Conservation (phyloP, 2,329 filamentous ascomycete genomes). For the Chaetomiaceae sp. region DNA sequence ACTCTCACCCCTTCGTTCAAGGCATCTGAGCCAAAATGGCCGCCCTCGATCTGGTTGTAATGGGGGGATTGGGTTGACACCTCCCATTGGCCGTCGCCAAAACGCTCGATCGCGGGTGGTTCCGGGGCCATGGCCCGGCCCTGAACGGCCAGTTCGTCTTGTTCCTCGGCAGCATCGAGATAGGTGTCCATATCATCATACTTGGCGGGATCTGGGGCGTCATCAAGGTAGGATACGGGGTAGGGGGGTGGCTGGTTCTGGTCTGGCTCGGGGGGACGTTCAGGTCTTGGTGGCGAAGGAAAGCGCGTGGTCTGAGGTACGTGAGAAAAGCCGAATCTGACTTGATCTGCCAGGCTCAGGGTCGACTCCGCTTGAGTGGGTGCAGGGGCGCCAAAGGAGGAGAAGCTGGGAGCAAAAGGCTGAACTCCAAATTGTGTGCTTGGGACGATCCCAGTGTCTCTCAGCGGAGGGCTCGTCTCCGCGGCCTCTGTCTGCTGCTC, state of each 20-base stretch:
- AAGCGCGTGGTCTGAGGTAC: constrained; percentile 16
- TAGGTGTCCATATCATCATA: constrained; percentile 20
- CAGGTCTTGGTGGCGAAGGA: not conserved
- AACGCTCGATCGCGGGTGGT: constrained; percentile 15
- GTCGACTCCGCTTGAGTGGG: constrained; percentile 12
- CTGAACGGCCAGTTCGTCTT: constrained; percentile 10
- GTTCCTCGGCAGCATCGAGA: constrained; percentile 13
- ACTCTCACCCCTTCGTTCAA: constrained; percentile 19
- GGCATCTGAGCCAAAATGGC: constrained; percentile 23
- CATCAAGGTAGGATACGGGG: constrained; percentile 21
- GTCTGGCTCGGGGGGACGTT: not conserved
- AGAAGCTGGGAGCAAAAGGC: constrained; percentile 13
- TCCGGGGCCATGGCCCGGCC: constrained; percentile 6
- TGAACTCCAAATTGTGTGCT: constrained; percentile 16
- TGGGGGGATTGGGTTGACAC: constrained; percentile 19
- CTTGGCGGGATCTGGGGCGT: constrained; percentile 8
- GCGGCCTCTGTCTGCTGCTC: not conserved
- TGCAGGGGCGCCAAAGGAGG: constrained; percentile 22
- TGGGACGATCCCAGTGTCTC: not conserved
- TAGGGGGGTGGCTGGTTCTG: constrained; percentile 16
- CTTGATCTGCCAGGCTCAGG: constrained; percentile 26
- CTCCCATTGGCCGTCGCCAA: constrained; percentile 22
- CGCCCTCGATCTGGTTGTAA: constrained; percentile 25
- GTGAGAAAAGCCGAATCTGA: constrained; percentile 30
- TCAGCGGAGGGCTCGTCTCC: not conserved